Evolutionary conservation across 805 yeast species (phyloP).

Genomic region (Barnettozyma californica): DNA sequence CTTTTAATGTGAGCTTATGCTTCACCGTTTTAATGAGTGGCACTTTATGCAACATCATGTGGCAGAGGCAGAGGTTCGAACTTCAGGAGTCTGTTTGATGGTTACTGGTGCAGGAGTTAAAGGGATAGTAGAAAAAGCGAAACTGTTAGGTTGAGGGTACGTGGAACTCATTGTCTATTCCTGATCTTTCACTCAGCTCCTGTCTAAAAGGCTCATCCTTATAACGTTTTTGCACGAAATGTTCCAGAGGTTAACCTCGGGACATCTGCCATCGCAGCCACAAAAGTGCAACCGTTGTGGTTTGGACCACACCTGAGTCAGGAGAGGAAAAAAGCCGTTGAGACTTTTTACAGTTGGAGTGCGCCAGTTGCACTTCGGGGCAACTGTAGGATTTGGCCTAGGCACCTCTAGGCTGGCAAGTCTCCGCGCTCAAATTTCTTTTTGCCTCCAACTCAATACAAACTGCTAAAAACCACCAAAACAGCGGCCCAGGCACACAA

Average conservation of each 20-base stretch:
- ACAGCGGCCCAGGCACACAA: not conserved
- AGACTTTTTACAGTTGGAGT: no score
- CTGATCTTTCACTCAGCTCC: no score
- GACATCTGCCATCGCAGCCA: not conserved
- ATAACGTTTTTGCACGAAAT: no score
- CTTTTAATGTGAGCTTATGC: not conserved
- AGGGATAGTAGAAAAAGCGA: no score
- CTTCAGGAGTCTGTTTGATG: no score
- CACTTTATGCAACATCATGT: not conserved
- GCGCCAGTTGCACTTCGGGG: not conserved
- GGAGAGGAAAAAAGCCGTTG: not conserved
- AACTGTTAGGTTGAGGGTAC: no score
- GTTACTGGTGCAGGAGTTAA: no score
- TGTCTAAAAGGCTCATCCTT: no score
- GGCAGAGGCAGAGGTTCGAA: no score
- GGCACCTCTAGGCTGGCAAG: not conserved
- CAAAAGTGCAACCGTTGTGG: not conserved
- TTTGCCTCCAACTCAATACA: not conserved
- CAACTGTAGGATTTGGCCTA: not conserved
- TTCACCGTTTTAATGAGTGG: not conserved
- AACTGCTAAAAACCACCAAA: not conserved
- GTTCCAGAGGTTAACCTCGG: not conserved
- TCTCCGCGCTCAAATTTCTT: not conserved
- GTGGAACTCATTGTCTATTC: no score
- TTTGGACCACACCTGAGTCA: not conserved